phyloP scores from a whole-genome alignment of 768 basidiomycete species.

The Tricholoma bakamatsutake region DNA sequence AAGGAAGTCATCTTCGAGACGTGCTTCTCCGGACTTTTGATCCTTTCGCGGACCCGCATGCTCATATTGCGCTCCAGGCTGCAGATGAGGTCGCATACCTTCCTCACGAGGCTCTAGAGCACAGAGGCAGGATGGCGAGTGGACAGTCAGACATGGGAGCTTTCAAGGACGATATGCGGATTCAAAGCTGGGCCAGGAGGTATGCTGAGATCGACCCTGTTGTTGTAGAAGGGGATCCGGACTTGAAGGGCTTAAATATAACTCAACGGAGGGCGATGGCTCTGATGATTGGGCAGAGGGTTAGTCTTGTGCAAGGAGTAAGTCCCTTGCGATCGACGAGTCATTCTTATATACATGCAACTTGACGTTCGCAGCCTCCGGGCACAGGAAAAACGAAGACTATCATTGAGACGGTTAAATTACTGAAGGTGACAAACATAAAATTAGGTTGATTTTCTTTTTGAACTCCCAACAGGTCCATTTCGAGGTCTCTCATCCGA shows the following conservation, averaged over 20 bases:
- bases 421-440: slow-evolving; percentile 56
- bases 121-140: slow-evolving; percentile 14
- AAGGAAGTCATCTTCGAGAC: slow-evolving; percentile 72
- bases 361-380: slow-evolving; percentile 51
- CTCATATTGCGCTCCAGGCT: slow-evolving; percentile 30
- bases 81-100: slow-evolving; percentile 35
- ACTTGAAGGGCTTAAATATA: slow-evolving; percentile 53
- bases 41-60: slow-evolving; percentile 22
- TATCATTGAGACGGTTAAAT: slow-evolving; percentile 75
- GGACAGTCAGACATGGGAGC: slow-evolving; percentile 31
- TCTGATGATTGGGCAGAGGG: slow-evolving; percentile 73
- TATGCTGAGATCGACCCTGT: slow-evolving; percentile 57
- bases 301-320: slow-evolving; percentile 86
- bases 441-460: neutral
- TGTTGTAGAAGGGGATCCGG: slow-evolving; percentile 72
- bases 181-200: slow-evolving; percentile 77
- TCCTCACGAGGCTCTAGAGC: slow-evolving; percentile 32
- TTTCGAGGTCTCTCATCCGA: slow-evolving; percentile 77
- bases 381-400: slow-evolving; percentile 94
- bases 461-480: slow-evolving; percentile 39
- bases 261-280: slow-evolving; percentile 84
- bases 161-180: slow-evolving; percentile 67
- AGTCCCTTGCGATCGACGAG: slow-evolving; percentile 21
- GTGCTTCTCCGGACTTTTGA: slow-evolving; percentile 57
- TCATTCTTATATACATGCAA: neutral